A percentile compares a stretch with the other conserved stretches of the same genome.
Conservation (phyloP, 257 asterid species). For the Lycium ferocissimum region DNA sequence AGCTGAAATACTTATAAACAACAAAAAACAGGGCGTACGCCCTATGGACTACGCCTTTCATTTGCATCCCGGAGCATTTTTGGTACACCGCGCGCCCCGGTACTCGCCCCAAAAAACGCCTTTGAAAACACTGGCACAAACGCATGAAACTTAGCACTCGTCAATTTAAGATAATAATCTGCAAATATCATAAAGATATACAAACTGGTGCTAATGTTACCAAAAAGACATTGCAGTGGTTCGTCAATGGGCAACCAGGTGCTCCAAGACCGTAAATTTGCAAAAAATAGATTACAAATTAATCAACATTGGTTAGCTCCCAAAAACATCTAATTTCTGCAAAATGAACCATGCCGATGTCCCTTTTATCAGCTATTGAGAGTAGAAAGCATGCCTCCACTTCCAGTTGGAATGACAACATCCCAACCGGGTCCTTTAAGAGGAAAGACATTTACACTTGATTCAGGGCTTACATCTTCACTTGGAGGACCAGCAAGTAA, state of each 20-base stretch:
- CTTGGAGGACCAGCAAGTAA: constrained; percentile 43
- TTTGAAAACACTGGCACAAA: too few relatives aligned
- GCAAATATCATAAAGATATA: neutral
- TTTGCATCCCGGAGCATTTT: too few relatives aligned
- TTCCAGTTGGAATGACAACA: constrained; percentile 76
- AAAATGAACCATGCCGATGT: neutral
- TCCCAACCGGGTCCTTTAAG: constrained; percentile 99
- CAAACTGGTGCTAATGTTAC: constrained; percentile 8
- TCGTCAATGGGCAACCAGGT: neutral
- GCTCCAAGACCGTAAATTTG: neutral
- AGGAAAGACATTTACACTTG: constrained; percentile 46
- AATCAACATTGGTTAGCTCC: constrained; percentile 22
- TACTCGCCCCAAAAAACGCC: too few relatives aligned
- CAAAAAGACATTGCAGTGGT: constrained; percentile 22
- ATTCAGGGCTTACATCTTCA: constrained; percentile 32
- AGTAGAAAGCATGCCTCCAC: constrained; percentile 88
- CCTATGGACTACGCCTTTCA: too few relatives aligned
- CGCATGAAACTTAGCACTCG: neutral
- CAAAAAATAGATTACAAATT: neutral
- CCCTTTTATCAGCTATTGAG: constrained; percentile 57
- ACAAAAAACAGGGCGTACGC: too few relatives aligned
- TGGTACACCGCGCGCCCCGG: too few relatives aligned
- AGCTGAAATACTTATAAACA: too few relatives aligned
- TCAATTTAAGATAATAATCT: neutral
- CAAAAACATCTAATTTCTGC: constrained; percentile 29